These are phyloP conservation scores for Populus hybrid DNA, from an alignment of 441 rosid species.

Conservation along the genomic window DNA sequence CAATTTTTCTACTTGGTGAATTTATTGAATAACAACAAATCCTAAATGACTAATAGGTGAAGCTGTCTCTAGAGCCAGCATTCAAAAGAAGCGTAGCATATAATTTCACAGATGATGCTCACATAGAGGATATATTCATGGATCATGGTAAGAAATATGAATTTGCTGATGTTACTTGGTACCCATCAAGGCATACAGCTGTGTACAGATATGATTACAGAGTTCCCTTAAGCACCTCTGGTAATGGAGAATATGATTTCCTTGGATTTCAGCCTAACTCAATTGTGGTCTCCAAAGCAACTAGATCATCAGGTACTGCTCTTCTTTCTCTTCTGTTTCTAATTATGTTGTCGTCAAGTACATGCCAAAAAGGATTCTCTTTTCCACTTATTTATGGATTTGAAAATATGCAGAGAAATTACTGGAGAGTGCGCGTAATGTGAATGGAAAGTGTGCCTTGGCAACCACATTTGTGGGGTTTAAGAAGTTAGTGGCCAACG, in stretches of 20 bases:
- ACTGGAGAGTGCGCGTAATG: slow-evolving; percentile 45
- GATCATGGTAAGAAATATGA: slow-evolving; percentile 63
- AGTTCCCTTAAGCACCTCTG: slow-evolving; percentile 42
- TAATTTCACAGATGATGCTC: slow-evolving; percentile 59
- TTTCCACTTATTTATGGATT: not conserved
- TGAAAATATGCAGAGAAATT: slow-evolving; percentile 49
- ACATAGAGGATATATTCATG: slow-evolving; percentile 45
- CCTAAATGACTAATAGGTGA: slow-evolving; percentile 43
- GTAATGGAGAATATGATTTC: slow-evolving; percentile 68
- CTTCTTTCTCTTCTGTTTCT: not conserved
- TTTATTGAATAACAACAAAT: not conserved
- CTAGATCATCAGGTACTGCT: slow-evolving; percentile 54
- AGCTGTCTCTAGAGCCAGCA: slow-evolving; percentile 47
- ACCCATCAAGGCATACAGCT: slow-evolving; percentile 65
- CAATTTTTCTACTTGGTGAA: not conserved
- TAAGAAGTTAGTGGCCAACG: slow-evolving; percentile 67
- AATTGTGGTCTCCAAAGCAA: slow-evolving; percentile 48
- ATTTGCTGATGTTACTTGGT: slow-evolving; percentile 43
- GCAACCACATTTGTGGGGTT: slow-evolving; percentile 50
- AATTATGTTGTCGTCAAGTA: not conserved
- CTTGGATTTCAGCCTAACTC: slow-evolving; percentile 62
- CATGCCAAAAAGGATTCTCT: not conserved
- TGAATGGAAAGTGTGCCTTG: slow-evolving; percentile 52
- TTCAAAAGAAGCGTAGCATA: slow-evolving; percentile 78
- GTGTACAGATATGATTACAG: slow-evolving; percentile 72